Base-by-base conservation (phyloP, 208 protist genomes). In the Trypanosoma platydactyli region DNA sequence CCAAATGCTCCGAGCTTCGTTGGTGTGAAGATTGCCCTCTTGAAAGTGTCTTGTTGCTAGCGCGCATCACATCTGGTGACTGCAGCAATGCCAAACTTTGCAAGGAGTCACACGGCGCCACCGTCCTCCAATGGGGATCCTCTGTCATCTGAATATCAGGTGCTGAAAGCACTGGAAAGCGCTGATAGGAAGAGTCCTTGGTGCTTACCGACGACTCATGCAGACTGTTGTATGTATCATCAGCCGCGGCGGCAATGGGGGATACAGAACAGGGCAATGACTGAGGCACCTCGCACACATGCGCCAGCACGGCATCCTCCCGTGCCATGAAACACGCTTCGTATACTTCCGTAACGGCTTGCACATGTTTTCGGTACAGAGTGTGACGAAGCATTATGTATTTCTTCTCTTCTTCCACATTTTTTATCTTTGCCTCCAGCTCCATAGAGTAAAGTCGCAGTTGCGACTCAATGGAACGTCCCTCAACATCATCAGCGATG, bases 401-500 rank as follows among this genome's bases (percentile, higher is more conserved):
- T 13, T 72, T 48, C 56, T 81, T 87, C 42, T 92, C 86, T 27
- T 89, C 76, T 54, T 83, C 54, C 25, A 81, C 45, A 15, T 68
- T 72, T 15, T 64, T 54, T 24, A 90, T 52, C 38, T 80, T 64
- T 18, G 67, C 66, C 49, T 94, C 83, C 11, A 92, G 61, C 52
- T 91, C 85, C 30, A 84, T 78, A 9, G 85, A 35, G 44, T 50
- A 79, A n/a, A 94, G 69, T 71, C 86, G 86, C 74, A 86, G 81
- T 56, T 85, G 83, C 6, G 86, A 75, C 73, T 89, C 81, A 35
- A 84, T 57, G 24, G 86, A 83, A 41, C 85, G 83, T 2, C 76
- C 80, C 55, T 94, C 83, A 12, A 94, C 82, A 50, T 89, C 84
- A 0, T 72, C 86, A 2, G 89, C 79, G 64, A 92, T 92, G 50